Percentiles rank a stretch among this genome's conserved stretches.
phyloP scores from a whole-genome alignment of 306 rosid species.

The apple (Malus domestica) region DNA sequence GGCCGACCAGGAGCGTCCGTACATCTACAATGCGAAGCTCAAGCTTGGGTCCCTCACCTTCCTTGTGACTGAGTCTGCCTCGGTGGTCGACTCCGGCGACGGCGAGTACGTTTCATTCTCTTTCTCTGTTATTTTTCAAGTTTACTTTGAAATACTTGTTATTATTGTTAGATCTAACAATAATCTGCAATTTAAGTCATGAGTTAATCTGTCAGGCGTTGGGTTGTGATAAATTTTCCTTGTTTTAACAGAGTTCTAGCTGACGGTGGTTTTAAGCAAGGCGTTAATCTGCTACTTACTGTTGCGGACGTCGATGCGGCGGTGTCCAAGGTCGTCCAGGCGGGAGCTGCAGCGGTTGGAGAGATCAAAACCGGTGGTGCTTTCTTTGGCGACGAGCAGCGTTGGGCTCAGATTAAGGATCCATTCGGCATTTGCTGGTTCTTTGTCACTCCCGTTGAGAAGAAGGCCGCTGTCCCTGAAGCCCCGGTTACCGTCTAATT shows the following conservation, averaged over 20 bases:
- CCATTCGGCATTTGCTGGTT: constrained; percentile 65
- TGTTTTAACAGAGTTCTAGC: not conserved
- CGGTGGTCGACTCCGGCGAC: constrained; percentile 17
- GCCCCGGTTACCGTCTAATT: not conserved
- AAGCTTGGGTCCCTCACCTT: constrained; percentile 45
- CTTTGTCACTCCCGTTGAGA: constrained; percentile 18
- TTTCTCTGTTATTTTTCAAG: not conserved
- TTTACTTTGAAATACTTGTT: not conserved
- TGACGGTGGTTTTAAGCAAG: not conserved
- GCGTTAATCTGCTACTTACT: constrained; percentile 28
- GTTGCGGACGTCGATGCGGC: constrained; percentile 49
- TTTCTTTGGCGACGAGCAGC: not conserved
- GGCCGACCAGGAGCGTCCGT: constrained; percentile 73
- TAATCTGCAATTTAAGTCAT: too few relatives aligned
- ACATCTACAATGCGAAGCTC: constrained; percentile 52
- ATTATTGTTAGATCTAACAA: not conserved
- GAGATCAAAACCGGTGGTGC: constrained; percentile 13
- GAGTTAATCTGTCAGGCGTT: too few relatives aligned
- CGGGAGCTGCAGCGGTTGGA: constrained; percentile 44
- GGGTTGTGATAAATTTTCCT: not conserved
- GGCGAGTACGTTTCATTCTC: constrained; percentile 25
- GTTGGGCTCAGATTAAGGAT: constrained; percentile 56
- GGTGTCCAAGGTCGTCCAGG: constrained; percentile 41
- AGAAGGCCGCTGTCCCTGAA: constrained; percentile 18
- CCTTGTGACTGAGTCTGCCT: constrained; percentile 35